Conservation (phyloP, 257 asterid species). For the Primulina tabacum region DNA sequence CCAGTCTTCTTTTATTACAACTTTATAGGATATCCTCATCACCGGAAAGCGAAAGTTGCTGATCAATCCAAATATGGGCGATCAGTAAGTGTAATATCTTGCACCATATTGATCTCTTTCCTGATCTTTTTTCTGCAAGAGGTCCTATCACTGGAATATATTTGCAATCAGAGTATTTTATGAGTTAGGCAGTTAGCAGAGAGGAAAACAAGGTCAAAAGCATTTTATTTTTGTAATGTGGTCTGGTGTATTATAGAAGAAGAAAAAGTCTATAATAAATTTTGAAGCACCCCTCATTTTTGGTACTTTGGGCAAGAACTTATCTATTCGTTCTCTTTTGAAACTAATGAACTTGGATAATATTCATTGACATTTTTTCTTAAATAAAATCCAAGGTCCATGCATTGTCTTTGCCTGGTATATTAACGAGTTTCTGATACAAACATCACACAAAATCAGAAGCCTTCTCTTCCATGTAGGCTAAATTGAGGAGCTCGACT, state of each 20-base stretch:
- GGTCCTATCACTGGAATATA: neutral
- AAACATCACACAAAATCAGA: neutral
- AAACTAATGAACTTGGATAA: neutral
- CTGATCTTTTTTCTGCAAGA: neutral
- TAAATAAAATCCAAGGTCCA: no score
- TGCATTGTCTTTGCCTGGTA: no score
- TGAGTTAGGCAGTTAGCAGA: neutral
- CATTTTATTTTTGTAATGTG: neutral
- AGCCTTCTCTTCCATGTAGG: conserved; percentile 20
- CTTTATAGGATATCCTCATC: conserved; percentile 35
- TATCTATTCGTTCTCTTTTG: neutral
- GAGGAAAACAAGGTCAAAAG: neutral
- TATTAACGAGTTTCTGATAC: neutral
- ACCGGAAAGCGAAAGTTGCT: conserved; percentile 26
- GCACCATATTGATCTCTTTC: neutral
- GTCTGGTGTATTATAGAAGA: neutral
- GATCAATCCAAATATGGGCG: conserved; percentile 36
- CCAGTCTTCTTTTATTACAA: neutral
- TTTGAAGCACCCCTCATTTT: neutral
- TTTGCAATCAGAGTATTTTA: neutral
- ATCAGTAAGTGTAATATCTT: conserved; percentile 31
- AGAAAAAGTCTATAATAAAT: neutral
- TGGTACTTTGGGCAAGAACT: neutral
- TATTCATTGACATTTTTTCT: no score
- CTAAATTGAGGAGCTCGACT: conserved; percentile 35